These are phyloP conservation scores for Pseudomonodictys pantanalensis DNA, from an alignment of 495 filamentous ascomycete species.

Conservation along the genomic window DNA sequence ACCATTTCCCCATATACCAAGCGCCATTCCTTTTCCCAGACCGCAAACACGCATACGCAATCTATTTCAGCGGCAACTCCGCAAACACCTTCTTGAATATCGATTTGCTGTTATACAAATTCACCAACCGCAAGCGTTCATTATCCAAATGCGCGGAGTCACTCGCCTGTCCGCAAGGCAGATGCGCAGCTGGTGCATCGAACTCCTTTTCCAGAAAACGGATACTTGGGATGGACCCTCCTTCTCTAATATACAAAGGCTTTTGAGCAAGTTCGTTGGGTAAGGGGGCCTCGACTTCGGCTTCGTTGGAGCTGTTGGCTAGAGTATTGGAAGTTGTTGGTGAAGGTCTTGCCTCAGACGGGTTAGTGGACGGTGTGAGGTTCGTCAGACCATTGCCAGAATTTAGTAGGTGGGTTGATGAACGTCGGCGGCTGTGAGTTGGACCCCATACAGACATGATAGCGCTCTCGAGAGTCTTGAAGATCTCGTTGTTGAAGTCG, in stretches of 20 bases:
- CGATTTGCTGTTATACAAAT: slow-evolving; percentile 85
- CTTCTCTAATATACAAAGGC: slow-evolving; percentile 91
- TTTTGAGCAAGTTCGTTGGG: slow-evolving; percentile 33
- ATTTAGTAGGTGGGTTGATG: slow-evolving; percentile 11
- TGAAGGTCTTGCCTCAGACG: slow-evolving; percentile 26
- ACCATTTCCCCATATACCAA: no score
- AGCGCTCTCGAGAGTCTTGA: slow-evolving; percentile 80
- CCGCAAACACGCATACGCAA: no score
- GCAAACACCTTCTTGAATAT: slow-evolving; percentile 86
- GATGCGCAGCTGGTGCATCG: slow-evolving; percentile 82
- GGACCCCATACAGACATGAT: slow-evolving; percentile 78
- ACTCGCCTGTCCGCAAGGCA: slow-evolving; percentile 93
- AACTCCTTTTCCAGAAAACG: slow-evolving; percentile 95
- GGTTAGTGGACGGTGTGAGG: slow-evolving; percentile 18
- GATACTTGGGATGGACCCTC: slow-evolving; percentile 89
- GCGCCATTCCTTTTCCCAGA: no score
- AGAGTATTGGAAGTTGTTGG: slow-evolving; percentile 57
- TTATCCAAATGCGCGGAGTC: slow-evolving; percentile 94
- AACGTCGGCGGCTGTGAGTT: slow-evolving; percentile 29
- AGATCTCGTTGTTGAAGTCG: slow-evolving; percentile 86
- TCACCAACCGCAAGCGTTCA: slow-evolving; percentile 80
- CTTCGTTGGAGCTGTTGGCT: slow-evolving; percentile 44
- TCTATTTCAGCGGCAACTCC: slow-evolving; percentile 57
- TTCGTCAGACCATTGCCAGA: slow-evolving; percentile 24
- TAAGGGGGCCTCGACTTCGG: background rate